phyloP scores from a whole-genome alignment of 1,139 yeast genomes.

The Chernovozyma sophiae-reginae region DNA sequence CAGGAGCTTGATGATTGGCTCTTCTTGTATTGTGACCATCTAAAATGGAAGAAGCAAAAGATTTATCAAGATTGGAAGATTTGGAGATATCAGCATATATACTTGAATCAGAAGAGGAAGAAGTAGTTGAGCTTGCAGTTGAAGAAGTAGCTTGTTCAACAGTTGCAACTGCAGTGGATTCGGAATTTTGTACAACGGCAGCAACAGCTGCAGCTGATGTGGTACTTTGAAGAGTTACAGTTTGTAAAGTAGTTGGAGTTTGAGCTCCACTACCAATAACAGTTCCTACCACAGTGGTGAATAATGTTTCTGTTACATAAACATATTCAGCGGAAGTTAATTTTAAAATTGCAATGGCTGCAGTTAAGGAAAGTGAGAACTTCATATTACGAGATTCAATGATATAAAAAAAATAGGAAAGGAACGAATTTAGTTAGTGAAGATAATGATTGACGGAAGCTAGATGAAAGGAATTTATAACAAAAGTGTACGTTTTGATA shows the following conservation, averaged over 20 bases:
- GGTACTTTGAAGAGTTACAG: constrained; percentile 8
- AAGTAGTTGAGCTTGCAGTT: constrained; percentile 3
- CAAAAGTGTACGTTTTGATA: no score
- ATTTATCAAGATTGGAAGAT: constrained; percentile 18
- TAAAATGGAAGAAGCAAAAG: constrained; percentile 37
- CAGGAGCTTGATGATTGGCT: constrained; percentile 57
- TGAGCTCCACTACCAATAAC: not conserved
- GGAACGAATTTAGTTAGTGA: constrained; percentile 3
- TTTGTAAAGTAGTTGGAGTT: constrained; percentile 8
- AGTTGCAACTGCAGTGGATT: constrained; percentile 2
- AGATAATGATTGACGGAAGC: not conserved
- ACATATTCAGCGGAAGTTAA: constrained; percentile 19
- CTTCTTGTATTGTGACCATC: constrained; percentile 67
- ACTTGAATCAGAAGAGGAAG: constrained; percentile 7
- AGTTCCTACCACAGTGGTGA: constrained; percentile 15
- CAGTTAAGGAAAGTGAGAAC: constrained; percentile 14
- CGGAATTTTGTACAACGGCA: no score
- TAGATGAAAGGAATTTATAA: no score
- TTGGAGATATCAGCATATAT: constrained; percentile 14
- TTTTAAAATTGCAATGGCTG: constrained; percentile 12
- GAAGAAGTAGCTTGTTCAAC: constrained; percentile 6
- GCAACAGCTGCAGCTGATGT: constrained; percentile 1
- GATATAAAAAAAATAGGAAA: not conserved
- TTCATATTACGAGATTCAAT: constrained; percentile 12
- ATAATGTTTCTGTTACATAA: constrained; percentile 22